Percentiles rank a stretch among this genome's conserved stretches.
phyloP scores from a whole-genome alignment of 441 rosid genomes.

The Gossypium gossypioides region DNA sequence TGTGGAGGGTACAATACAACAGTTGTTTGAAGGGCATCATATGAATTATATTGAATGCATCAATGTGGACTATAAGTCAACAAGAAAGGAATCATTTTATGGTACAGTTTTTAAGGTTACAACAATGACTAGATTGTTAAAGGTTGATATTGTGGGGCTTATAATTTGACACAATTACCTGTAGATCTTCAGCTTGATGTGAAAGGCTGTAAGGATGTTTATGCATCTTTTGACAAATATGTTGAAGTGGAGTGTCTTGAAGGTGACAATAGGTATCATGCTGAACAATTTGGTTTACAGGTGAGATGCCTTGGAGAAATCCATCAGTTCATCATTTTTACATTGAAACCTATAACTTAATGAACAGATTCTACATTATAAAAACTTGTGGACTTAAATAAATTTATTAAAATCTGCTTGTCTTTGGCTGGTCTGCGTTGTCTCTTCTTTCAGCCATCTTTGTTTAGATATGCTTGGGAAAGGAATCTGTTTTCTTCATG shows the following conservation, averaged over 20 bases:
- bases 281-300: conserved; percentile 49
- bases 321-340: neutral
- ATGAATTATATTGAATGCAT: conserved; percentile 75
- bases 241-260: conserved; percentile 59
- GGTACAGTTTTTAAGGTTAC: conserved; percentile 28
- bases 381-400: neutral
- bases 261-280: conserved; percentile 52
- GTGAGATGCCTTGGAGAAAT: conserved; percentile 19
- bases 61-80: conserved; percentile 64
- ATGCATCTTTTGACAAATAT: conserved; percentile 51
- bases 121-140: conserved; percentile 9
- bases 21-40: conserved; percentile 67
- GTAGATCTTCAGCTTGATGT: conserved; percentile 51
- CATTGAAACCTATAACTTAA: neutral
- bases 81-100: conserved; percentile 66
- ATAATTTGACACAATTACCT: conserved; percentile 7
- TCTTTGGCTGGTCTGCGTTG: neutral
- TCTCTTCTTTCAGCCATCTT: neutral
- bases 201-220: conserved; percentile 52
- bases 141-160: conserved; percentile 18
- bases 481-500: neutral
- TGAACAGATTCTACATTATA: neutral
- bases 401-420: neutral
- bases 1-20: conserved; percentile 71
- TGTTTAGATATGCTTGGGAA: neutral